Conservation (phyloP, 2,329 filamentous ascomycete species). For the Ophiognomonia clavigignenti-juglandacearum region DNA sequence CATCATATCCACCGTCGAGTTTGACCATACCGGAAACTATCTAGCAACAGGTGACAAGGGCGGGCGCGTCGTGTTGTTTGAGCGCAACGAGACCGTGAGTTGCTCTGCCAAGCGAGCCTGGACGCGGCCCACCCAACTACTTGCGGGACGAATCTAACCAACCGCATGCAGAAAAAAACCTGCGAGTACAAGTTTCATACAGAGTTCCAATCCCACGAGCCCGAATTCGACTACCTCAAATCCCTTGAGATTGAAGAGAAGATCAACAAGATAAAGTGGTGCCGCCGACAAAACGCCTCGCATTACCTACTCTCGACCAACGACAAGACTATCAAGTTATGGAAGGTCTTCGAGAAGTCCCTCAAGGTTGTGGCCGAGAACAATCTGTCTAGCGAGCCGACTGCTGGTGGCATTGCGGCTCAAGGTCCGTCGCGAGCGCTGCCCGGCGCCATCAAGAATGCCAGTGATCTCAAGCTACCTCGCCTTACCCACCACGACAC, state of each 20-base stretch:
- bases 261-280: constrained; percentile 99
- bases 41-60: constrained; percentile 88
- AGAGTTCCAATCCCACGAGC: constrained; percentile 98
- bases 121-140: background rate
- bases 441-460: constrained; percentile 71
- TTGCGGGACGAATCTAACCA: constrained; percentile 27
- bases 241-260: constrained; percentile 99
- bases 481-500: constrained; percentile 97
- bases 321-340: constrained; percentile 99
- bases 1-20: constrained; percentile 88
- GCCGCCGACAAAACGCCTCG: constrained; percentile 93
- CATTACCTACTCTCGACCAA: constrained; percentile 98
- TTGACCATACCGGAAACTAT: constrained; percentile 87
- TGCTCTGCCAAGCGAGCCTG: background rate
- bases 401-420: constrained; percentile 66
- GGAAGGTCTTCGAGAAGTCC: constrained; percentile 99
- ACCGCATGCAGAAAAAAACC: constrained; percentile 84
- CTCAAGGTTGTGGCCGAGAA: constrained; percentile 98
- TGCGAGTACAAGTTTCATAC: constrained; percentile 99
- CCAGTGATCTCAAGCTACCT: constrained; percentile 84
- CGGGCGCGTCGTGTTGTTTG: constrained; percentile 78
- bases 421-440: constrained; percentile 72
- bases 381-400: constrained; percentile 92
- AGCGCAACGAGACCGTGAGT: constrained; percentile 91
- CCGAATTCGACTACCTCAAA: constrained; percentile 98